Evolutionary conservation across 176 grass and related monocot species (phyloP), one percentile per base, ranked within the genome.

Genomic region (Avena insularis): DNA sequence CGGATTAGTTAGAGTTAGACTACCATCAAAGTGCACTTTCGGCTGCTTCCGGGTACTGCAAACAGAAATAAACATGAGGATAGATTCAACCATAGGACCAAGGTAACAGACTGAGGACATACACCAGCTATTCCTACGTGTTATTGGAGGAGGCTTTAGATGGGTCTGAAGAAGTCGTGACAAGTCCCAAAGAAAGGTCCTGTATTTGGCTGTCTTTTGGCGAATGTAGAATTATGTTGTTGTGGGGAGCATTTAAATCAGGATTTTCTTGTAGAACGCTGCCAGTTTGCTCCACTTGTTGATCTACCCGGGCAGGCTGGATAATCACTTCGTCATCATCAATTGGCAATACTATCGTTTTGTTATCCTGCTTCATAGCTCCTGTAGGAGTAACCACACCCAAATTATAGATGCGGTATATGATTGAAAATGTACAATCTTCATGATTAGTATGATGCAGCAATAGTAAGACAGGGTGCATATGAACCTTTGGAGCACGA

Each of bases 401-500:
- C 68, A 16, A 58, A 81, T 83, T 83, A 70, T 77, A 69, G 16
- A 55, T 33, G 69, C 71, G 85, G 4, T 29, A 43, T 65, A 16
- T 63, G 43, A 20, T 5, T n/a, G 9, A 85, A 75, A 79, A 8
- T 74, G 31, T 4, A 53, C 3, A 51, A 25, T 33, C 21, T 76
- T 19, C 2, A 21, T 35, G 59, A 53, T 50, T 62, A 51, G 35
- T 74, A 85, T 20, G 50, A 82, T 50, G 78, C 19, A 76, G 54
- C 15, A 75, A 14, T 49, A 61, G 8, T 51, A 76, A 47, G 40
- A 82, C 49, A 43, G 4, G 74, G 2, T 46, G 75, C 57, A 88
- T 3, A 79, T 49, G 46, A 48, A 93, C 94, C 89, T 88, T 89
- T 63, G 31, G 77, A 78, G 89, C 33, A 81, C 78, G 84, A 88